Evolutionary conservation across 768 basidiomycete genomes (phyloP), one percentile per base, ranked within the genome.

Genomic region (Rhodotorula kratochvilovae): DNA sequence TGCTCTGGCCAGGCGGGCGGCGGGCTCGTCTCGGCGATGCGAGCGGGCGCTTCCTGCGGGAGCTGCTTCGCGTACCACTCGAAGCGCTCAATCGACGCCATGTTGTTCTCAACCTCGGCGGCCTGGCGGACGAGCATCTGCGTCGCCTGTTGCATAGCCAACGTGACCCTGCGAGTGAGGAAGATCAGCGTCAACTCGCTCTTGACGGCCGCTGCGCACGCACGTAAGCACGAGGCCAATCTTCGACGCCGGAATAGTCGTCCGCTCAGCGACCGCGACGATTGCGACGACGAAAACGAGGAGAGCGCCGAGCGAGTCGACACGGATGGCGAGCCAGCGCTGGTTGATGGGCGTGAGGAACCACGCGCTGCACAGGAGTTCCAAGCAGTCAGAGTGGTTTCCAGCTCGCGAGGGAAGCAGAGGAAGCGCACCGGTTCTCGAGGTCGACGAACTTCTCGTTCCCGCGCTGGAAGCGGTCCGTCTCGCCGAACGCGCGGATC

Each of bases 271-370:
- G 23, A 72, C 66, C 3, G 71, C 71, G 35, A 73, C 64, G 21
- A 73, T 61, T 5, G 71, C 63, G 42, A 67, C 65, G 53, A 74
- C 35, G 27, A 74, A 61, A 13, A 69, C 70, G 56, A 74, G 66
- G 21, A 60, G 33, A 1, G 59, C 61, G 10, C 66, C 67, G 10
- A 71, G 50, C 23, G 62, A 29, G 45, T 61, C 48, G 53, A 69
- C 61, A 45, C 74, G 62, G 43, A 75, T 68, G 6, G 48, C 67
- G 11, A 75, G 64, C 67, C 77, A 85, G n/a, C 51, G 83, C 80
- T 94, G 92, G 79, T 94, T 92, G 29, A 88, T 84, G 39, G 90
- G 84, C 0, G 90, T 91, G 73, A 93, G 80, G 88, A 90, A 91
- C 79, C 92, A 92, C 4, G 91, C 91, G 50, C 89, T 84, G 77